Conservation (phyloP, 148 eudicot species). For the Camellia granthamiana region DNA sequence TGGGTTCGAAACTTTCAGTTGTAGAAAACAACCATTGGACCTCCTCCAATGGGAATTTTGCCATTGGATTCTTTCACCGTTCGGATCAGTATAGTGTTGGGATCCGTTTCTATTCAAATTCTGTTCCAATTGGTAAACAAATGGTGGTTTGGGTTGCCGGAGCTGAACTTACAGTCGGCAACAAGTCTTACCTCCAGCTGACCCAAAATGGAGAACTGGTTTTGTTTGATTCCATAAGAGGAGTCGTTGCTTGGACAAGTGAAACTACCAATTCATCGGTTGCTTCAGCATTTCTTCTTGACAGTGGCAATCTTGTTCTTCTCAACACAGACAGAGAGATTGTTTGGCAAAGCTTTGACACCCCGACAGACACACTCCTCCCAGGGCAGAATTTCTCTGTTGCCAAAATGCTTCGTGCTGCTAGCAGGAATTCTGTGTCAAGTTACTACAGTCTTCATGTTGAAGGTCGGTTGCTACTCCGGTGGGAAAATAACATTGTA, state of each 20-base stretch:
- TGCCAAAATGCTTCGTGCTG: constrained; percentile 43
- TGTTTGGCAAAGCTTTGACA: constrained; percentile 68
- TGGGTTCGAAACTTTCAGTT: constrained; percentile 55
- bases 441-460: constrained; percentile 51
- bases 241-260: constrained; percentile 47
- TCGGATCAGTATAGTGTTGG: constrained; percentile 45
- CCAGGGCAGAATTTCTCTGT: constrained; percentile 50
- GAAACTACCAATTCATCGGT: constrained; percentile 37
- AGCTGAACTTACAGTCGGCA: constrained; percentile 40
- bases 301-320: constrained; percentile 57
- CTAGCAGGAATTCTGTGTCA: constrained; percentile 41
- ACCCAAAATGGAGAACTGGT: constrained; percentile 41
- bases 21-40: constrained; percentile 45
- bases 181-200: constrained; percentile 47
- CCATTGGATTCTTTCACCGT: constrained; percentile 47
- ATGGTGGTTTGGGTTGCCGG: constrained; percentile 63
- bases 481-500: constrained; percentile 38
- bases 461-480: constrained; percentile 43
- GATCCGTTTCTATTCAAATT: constrained; percentile 41
- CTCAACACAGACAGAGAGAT: constrained; percentile 30
- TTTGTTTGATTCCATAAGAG: constrained; percentile 40
- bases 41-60: constrained; percentile 60
- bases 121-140: constrained; percentile 40
- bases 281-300: constrained; percentile 45
- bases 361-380: constrained; percentile 57